Base-by-base conservation (phyloP, 148 eudicot genomes). In the Rhododendron vialii region DNA sequence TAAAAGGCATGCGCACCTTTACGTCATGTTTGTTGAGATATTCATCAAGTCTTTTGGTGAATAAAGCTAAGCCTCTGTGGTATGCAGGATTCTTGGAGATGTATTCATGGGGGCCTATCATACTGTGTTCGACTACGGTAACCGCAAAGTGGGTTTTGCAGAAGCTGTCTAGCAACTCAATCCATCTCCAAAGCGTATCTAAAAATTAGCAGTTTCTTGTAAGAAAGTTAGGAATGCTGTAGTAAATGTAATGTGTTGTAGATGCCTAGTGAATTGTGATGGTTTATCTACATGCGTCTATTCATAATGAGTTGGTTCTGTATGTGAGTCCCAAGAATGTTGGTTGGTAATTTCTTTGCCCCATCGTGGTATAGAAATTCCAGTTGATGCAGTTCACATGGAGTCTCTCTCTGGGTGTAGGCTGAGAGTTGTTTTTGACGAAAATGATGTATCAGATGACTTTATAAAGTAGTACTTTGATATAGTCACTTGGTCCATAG, bases 1-100 rank as follows among this genome's bases (percentile, higher is more conserved):
- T 5, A 36, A 36, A 36, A 5, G n/a, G n/a, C n/a, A n/a, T n/a
- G 41, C 55, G 14, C 55, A 11, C 55, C 55, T 51, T 51, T 51
- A 13, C 55, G 13, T 51, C 15, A 0, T 77, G 53, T 77, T 77
- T 43, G 53, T 14, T 77, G 80, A 43, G 51, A 76, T 74, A 41
- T 5, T 45, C 81, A 47, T n/a, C 15, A 47, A n/a, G 17, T 26
- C 48, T 1, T 41, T 1, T 1, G 36, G 80, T 38, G 11, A 35
- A 7, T 76, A 17, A 76, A 17, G 48, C 14, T 41, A 76, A 20
- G 45, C 45, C 28, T 78, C 0, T 45, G 12, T 78, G 55, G 35
- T 5, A 30, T 85, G 84, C 89, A 89, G 91, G 91, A 88, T 90
- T 33, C 91, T 90, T 22, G 91, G 91, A 88, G 91, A 90, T 81